These are phyloP conservation scores for Eucalyptus dawsonii DNA, from an alignment of 345 rosid genomes.

Conservation along the genomic window DNA sequence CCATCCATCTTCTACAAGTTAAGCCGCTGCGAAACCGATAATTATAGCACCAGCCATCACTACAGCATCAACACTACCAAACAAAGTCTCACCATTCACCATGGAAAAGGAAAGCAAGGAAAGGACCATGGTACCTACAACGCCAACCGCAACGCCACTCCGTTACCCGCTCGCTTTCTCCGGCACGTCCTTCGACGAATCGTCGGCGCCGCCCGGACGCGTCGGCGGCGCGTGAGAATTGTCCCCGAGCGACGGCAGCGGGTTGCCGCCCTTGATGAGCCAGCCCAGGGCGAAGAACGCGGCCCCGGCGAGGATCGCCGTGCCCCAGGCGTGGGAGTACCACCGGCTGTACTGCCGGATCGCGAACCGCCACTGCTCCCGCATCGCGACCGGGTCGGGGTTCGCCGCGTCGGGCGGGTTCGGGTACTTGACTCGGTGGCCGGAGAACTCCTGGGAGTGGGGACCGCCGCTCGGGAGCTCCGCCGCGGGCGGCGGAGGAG, in stretches of 20 bases:
- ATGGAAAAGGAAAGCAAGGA: neutral
- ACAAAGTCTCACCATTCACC: neutral
- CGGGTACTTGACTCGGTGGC: slow-evolving; percentile 28
- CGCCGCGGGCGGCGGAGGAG: neutral
- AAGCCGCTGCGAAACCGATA: neutral
- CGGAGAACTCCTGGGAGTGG: slow-evolving; percentile 6
- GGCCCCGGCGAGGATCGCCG: slow-evolving; percentile 75
- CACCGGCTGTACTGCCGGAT: slow-evolving; percentile 62
- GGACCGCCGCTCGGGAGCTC: neutral
- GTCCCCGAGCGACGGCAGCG: slow-evolving; percentile 54
- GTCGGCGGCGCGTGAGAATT: neutral
- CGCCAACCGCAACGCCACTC: neutral
- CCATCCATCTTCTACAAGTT: neutral
- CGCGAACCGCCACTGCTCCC: slow-evolving; percentile 88
- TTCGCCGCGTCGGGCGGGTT: slow-evolving; percentile 54
- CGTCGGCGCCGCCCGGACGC: neutral
- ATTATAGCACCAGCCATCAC: neutral
- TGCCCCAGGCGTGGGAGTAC: slow-evolving; percentile 92
- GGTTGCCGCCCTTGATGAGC: slow-evolving; percentile 81
- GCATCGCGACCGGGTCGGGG: slow-evolving; percentile 63
- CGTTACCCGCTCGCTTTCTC: neutral
- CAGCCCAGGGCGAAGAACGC: slow-evolving; percentile 84
- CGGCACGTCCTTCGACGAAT: neutral
- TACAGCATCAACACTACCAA: neutral
- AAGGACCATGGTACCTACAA: neutral